A percentile compares a stretch with the other conserved stretches of the same genome.
Evolutionary conservation across 2,329 filamentous ascomycete genomes (phyloP).

Genomic region (Trichoderma lentiforme): DNA sequence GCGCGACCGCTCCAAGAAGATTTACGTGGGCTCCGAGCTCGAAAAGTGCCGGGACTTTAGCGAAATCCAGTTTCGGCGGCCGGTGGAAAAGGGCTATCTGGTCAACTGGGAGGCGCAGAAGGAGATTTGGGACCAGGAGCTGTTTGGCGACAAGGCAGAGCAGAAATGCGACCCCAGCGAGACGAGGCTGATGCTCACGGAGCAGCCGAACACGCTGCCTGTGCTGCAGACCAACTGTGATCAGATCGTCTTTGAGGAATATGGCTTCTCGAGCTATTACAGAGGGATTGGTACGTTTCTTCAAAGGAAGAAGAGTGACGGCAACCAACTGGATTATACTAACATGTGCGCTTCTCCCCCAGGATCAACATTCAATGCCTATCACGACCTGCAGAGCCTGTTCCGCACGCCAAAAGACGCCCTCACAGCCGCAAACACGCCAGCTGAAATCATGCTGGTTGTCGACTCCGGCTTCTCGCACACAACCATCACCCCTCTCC

Average conservation of each 20-base stretch:
- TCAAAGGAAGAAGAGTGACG: neutral
- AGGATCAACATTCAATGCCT: slow-evolving; percentile 77
- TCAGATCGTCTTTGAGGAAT: slow-evolving; percentile 97
- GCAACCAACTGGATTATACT: neutral
- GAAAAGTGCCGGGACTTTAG: slow-evolving; percentile 82
- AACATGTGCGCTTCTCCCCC: neutral
- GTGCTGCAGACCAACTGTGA: slow-evolving; percentile 86
- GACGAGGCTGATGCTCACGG: slow-evolving; percentile 79
- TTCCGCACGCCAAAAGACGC: slow-evolving; percentile 58
- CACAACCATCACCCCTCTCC: slow-evolving; percentile 83
- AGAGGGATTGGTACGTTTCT: slow-evolving; percentile 61
- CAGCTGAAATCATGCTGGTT: slow-evolving; percentile 79
- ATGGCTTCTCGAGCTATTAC: slow-evolving; percentile 84
- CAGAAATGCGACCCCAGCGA: slow-evolving; percentile 71
- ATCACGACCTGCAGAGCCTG: slow-evolving; percentile 70
- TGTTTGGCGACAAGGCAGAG: slow-evolving; percentile 68
- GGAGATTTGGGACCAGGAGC: slow-evolving; percentile 90
- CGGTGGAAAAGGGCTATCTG: slow-evolving; percentile 90
- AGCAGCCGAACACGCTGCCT: slow-evolving; percentile 79
- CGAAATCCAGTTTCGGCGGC: slow-evolving; percentile 80
- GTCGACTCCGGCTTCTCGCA: slow-evolving; percentile 92
- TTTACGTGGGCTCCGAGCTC: slow-evolving; percentile 77
- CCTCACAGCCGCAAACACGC: slow-evolving; percentile 41
- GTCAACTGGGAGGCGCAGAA: slow-evolving; percentile 97
- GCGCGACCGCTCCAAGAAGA: slow-evolving; percentile 72